Evolutionary conservation across 305 asterid species (phyloP).

Genomic region (Fraxinus floribunda): DNA sequence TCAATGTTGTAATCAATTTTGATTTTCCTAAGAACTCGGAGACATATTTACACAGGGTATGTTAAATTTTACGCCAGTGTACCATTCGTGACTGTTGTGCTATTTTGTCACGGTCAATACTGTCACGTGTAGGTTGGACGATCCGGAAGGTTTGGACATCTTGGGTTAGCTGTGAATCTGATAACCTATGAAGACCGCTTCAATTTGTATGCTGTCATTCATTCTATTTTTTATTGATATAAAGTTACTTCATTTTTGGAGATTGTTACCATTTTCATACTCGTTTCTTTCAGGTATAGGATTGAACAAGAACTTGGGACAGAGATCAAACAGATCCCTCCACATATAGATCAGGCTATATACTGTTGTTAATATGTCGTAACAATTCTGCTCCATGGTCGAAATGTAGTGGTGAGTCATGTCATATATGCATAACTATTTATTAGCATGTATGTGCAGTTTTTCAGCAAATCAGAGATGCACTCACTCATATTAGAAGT

Average conservation of each 20-base stretch:
- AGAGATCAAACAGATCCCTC: constrained; percentile 95
- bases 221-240: background rate
- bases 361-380: constrained; percentile 58
- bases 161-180: constrained; percentile 92
- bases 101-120: constrained; percentile 12
- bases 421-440: constrained; percentile 1
- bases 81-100: background rate
- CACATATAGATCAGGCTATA: constrained; percentile 84
- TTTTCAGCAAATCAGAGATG: background rate
- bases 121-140: constrained; percentile 75
- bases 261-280: background rate
- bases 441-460: background rate
- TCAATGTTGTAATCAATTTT: constrained; percentile 88
- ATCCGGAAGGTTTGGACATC: constrained; percentile 97
- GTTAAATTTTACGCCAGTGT: background rate
- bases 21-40: constrained; percentile 93
- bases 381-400: constrained; percentile 13
- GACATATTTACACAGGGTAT: constrained; percentile 93
- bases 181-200: constrained; percentile 96
- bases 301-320: constrained; percentile 95
- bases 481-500: background rate
- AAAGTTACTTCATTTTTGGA: background rate
- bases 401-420: constrained; percentile 37
- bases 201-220: constrained; percentile 57
- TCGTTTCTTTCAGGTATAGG: constrained; percentile 58